These are phyloP conservation scores for Mariannaea elegans DNA, from an alignment of 2,329 filamentous ascomycete species.

Conservation along the genomic window DNA sequence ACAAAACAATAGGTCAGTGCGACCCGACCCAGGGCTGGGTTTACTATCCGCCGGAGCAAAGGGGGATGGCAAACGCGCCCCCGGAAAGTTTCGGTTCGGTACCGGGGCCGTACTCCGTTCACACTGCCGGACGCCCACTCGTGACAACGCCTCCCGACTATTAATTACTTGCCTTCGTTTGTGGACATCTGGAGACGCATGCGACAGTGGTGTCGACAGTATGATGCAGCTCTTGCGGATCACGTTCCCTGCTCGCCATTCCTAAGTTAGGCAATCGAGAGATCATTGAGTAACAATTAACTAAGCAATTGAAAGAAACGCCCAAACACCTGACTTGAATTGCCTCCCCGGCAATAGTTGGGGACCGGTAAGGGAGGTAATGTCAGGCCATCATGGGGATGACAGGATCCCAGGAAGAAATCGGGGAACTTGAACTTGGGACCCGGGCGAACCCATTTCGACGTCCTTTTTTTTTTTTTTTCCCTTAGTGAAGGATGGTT, in stretches of 20 bases:
- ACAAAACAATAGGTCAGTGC: no score
- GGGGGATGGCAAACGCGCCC: neutral
- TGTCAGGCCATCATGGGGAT: neutral
- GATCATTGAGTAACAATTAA: neutral
- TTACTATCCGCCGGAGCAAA: neutral
- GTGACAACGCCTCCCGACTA: no score
- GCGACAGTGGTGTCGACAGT: neutral
- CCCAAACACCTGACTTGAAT: neutral
- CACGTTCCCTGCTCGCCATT: no score
- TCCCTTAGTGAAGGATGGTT: neutral
- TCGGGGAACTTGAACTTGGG: no score
- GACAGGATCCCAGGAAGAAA: neutral
- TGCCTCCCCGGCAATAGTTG: slow-evolving; percentile 5
- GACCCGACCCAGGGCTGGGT: no score
- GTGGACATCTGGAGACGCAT: neutral
- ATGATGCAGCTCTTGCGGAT: no score
- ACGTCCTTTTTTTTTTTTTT: no score
- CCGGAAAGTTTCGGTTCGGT: slow-evolving; percentile 40
- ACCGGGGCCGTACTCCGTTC: slow-evolving; percentile 24
- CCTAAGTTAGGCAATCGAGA: neutral
- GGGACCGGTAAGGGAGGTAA: neutral
- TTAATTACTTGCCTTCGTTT: no score
- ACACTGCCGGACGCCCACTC: slow-evolving; percentile 7
- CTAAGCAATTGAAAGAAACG: neutral
- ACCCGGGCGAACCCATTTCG: no score